Evolutionary conservation across 805 yeast genomes (phyloP).

Genomic region (Teunomyces tritomae): DNA sequence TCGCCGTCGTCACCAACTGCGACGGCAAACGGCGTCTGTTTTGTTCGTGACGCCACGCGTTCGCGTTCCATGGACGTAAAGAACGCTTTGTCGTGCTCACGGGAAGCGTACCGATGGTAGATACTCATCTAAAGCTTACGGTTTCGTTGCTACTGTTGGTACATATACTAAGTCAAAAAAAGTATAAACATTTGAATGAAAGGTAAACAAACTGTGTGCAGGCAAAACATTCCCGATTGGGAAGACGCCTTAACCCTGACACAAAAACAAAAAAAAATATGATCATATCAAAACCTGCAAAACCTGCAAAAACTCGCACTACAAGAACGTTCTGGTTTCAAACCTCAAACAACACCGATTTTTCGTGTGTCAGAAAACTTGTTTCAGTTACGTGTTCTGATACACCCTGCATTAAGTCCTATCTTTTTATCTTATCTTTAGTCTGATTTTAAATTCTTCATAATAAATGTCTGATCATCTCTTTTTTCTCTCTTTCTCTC

Average conservation of each 20-base stretch:
- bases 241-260: no score
- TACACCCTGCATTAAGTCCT: no score
- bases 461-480: neutral
- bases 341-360: no score
- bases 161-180: neutral
- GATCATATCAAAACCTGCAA: no score
- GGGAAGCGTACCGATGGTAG: constrained; percentile 38
- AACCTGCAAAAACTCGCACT: no score
- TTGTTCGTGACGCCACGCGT: neutral
- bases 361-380: no score
- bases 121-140: constrained; percentile 27
- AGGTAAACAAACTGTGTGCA: constrained; percentile 4
- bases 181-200: neutral
- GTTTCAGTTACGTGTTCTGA: no score
- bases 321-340: no score
- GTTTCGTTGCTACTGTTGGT: constrained; percentile 1
- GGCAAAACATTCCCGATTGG: no score
- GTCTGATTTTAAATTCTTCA: neutral
- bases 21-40: neutral
- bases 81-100: constrained; percentile 30
- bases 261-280: no score
- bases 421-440: no score
- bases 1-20: neutral
- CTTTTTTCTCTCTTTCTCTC: neutral
- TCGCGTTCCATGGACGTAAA: constrained; percentile 6